Conservation (phyloP, 257 asterid genomes). For the Solanum stenotomum region DNA sequence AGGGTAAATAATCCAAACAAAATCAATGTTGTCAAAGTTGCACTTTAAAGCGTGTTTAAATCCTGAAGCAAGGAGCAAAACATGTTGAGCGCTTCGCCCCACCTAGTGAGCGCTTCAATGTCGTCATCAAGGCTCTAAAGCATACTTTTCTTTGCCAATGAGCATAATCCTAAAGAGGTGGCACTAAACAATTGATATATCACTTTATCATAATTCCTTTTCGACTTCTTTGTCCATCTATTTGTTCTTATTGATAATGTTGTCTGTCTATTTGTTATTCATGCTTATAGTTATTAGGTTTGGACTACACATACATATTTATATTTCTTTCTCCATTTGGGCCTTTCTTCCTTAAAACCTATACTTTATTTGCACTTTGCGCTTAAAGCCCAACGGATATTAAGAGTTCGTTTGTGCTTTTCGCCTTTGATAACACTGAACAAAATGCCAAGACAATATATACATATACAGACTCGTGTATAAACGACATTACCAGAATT, state of each 20-base stretch:
- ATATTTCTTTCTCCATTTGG: background rate
- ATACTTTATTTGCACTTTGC: background rate
- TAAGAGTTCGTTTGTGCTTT: background rate
- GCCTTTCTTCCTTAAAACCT: background rate
- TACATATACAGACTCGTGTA: background rate
- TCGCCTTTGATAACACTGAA: background rate
- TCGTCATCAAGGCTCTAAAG: background rate
- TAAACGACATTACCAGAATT: slow-evolving; percentile 26
- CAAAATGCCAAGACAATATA: background rate
- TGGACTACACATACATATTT: background rate
- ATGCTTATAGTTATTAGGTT: background rate
- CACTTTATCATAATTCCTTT: background rate
- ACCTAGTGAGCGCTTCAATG: background rate
- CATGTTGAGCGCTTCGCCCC: background rate
- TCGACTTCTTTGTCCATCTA: background rate
- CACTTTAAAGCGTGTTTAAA: background rate
- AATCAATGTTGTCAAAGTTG: background rate
- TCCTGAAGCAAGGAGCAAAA: background rate
- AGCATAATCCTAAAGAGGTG: background rate
- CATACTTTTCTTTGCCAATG: background rate
- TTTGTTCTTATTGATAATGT: background rate
- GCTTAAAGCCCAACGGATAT: background rate
- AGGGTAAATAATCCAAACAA: background rate
- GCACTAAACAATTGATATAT: background rate
- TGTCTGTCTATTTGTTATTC: background rate